These are phyloP conservation scores for Alternaria sp. DNA, from an alignment of 2,329 filamentous ascomycete genomes.

Conservation along the genomic window DNA sequence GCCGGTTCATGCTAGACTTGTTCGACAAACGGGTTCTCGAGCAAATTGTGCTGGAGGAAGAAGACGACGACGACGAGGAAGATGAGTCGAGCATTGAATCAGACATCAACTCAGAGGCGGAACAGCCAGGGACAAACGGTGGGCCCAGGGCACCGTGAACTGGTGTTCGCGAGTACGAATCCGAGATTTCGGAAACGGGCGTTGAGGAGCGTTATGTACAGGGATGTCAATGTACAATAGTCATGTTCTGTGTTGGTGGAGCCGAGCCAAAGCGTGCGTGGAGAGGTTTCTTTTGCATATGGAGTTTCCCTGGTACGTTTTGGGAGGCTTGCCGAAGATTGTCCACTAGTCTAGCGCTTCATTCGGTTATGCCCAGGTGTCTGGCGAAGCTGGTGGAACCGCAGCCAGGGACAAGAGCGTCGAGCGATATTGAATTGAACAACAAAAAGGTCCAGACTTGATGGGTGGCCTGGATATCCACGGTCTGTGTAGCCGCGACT, in stretches of 20 bases:
- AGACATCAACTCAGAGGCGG: constrained; percentile 39
- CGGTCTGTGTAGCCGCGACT: not conserved
- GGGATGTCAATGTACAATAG: constrained; percentile 14
- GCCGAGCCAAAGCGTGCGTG: constrained; percentile 19
- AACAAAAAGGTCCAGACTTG: not conserved
- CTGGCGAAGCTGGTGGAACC: constrained; percentile 14
- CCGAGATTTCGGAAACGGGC: constrained; percentile 11
- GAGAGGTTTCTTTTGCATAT: constrained; percentile 26
- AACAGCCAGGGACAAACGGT: constrained; percentile 24
- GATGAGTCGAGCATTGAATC: constrained; percentile 45
- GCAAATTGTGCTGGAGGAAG: constrained; percentile 81
- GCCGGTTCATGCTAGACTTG: constrained; percentile 88
- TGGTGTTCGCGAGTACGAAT: constrained; percentile 10
- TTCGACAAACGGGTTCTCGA: constrained; percentile 91
- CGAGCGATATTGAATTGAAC: not conserved
- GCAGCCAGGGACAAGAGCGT: constrained; percentile 4
- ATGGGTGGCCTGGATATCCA: not conserved
- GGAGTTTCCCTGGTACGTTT: constrained; percentile 26
- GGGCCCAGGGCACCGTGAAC: constrained; percentile 21
- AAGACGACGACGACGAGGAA: constrained; percentile 49
- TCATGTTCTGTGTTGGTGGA: constrained; percentile 5
- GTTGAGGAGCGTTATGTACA: constrained; percentile 22
- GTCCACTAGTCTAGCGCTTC: constrained; percentile 4
- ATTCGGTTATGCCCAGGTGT: constrained; percentile 15
- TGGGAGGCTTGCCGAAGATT: constrained; percentile 10